Evolutionary conservation across 1,284 basidiomycete genomes (phyloP).

Genomic region (Tilletiopsis washingtonensis): DNA sequence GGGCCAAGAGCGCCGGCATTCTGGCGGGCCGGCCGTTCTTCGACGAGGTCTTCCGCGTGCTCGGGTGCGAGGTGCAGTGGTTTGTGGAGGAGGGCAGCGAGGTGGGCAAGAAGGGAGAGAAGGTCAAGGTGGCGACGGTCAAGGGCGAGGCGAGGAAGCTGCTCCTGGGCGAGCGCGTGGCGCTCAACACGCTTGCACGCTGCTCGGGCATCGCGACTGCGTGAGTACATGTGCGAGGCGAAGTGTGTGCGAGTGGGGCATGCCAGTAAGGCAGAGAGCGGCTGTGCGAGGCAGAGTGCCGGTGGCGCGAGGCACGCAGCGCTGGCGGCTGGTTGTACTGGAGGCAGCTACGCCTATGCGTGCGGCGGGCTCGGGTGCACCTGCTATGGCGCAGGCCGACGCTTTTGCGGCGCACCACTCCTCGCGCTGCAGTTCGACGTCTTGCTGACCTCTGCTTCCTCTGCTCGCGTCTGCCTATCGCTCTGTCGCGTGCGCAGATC

Average conservation of each 20-base stretch:
- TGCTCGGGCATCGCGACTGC: slow-evolving; percentile 95
- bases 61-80: slow-evolving; percentile 93
- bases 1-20: slow-evolving; percentile 74
- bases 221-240: slow-evolving; percentile 51
- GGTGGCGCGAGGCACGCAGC: too few relatives aligned
- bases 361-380: too few relatives aligned
- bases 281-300: too few relatives aligned
- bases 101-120: slow-evolving; percentile 51
- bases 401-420: too few relatives aligned
- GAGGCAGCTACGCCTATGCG: too few relatives aligned
- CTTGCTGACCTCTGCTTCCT: background rate
- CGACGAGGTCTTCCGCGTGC: slow-evolving; percentile 80
- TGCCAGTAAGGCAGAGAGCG: background rate
- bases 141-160: slow-evolving; percentile 77
- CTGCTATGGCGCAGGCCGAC: too few relatives aligned
- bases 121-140: slow-evolving; percentile 72
- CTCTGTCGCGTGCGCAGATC: slow-evolving; percentile 64
- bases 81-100: slow-evolving; percentile 60
- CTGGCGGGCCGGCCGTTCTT: slow-evolving; percentile 94
- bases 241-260: background rate
- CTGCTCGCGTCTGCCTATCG: background rate
- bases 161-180: slow-evolving; percentile 88
- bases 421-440: background rate
- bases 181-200: slow-evolving; percentile 84
- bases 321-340: too few relatives aligned